Evolutionary conservation across 495 filamentous ascomycete genomes (phyloP), one percentile per base, ranked within the genome.

Genomic region (Lophiotrema nucula): DNA sequence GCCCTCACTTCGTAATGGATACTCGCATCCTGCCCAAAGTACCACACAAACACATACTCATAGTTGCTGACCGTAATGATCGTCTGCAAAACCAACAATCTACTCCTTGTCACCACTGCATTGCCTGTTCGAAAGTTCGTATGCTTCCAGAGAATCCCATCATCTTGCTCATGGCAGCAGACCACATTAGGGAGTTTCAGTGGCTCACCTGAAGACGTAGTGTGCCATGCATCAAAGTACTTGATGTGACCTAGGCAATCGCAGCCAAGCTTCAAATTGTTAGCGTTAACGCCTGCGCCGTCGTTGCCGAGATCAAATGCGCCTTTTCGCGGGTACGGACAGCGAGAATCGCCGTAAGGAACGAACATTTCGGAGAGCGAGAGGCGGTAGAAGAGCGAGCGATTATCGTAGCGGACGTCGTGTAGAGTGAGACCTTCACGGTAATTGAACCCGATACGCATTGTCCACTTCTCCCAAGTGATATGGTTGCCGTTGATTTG

Each of bases 361-460:
- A 89, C 83, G n/a, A 81, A 87, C 84, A 89, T 88, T 54, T 89
- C 87, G 4, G 85, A 88, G 15, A 88, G 74, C 18, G 82, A 79
- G 43, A 90, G 73, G 25, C 87, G 78, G 64, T 88, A 88, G 58
- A 90, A 81, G 8, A 89, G 67, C 57, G 76, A 81, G 16, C 87
- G 77, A 25, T 77, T 77, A 62, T 86, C 85, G 59, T 89, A 90
- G 47, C 78, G 79, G 3, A 89, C 64, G 56, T 72, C 60, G 48
- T 73, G 70, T 1, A 71, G 49, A 10, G 68, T 66, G 21, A 70
- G 48, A 8, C 67, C 71, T 51, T 73, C 71, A 10, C 71, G 53
- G 24, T 66, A 56, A 46, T 71, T 73, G 56, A 72, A 73, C 15
- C 65, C 69, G 42, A 67, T 58, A 12, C 61, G 59, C 46, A 70